phyloP scores from a whole-genome alignment of 495 filamentous ascomycete species.

The Tuber indicum region DNA sequence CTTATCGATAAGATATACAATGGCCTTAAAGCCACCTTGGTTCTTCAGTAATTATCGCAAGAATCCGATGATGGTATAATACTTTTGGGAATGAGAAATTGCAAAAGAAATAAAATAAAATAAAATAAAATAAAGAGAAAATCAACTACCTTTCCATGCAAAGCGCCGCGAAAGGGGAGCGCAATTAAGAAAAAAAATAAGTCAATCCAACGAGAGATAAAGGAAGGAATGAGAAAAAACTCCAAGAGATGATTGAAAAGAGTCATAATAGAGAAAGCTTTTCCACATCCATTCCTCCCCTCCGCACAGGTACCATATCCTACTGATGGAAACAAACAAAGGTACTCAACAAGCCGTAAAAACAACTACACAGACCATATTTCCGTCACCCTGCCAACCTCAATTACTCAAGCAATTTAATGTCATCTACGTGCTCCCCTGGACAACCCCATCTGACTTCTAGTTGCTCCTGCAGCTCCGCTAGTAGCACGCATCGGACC shows the following conservation, averaged over 20 bases:
- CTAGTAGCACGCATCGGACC: slow-evolving; percentile 23
- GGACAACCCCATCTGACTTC: slow-evolving; percentile 29
- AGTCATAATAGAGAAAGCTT: background rate
- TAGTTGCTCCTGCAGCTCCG: slow-evolving; percentile 23
- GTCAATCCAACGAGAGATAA: background rate
- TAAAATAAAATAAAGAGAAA: background rate
- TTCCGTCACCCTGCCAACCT: background rate
- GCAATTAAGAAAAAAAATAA: background rate
- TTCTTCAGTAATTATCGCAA: background rate
- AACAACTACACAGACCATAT: background rate
- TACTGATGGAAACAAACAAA: background rate
- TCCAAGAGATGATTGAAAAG: background rate
- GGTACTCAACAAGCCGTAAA: background rate
- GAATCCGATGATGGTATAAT: background rate
- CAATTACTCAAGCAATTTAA: background rate
- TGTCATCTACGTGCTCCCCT: slow-evolving; percentile 39
- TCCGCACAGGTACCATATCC: background rate
- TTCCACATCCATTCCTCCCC: background rate
- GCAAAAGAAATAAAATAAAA: background rate
- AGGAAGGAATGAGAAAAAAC: background rate
- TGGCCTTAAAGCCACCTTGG: background rate
- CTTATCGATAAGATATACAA: background rate
- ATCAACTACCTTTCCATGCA: slow-evolving; percentile 3
- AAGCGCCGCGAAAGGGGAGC: background rate
- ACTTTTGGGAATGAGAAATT: background rate